Evolutionary conservation across 2,329 filamentous ascomycete genomes (phyloP).

Genomic region (Colletotrichum australisinense): DNA sequence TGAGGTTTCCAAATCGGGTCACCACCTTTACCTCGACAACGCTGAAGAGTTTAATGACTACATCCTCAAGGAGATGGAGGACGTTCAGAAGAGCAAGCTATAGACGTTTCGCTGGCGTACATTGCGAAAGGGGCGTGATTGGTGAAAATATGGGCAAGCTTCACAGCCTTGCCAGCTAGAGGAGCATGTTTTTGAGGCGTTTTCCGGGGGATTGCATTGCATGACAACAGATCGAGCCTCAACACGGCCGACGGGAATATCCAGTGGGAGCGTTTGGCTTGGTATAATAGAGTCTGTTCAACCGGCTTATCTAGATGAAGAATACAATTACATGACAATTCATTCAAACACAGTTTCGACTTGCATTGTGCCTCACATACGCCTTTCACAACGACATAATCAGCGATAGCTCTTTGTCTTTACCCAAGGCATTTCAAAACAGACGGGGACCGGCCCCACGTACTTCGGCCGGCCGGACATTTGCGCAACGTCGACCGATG

Average conservation of each 20-base stretch:
- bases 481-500: background rate
- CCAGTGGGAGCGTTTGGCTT: constrained; percentile 34
- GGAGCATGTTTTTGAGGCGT: constrained; percentile 9
- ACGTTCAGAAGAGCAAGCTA: constrained; percentile 47
- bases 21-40: constrained; percentile 71
- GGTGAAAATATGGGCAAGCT: background rate
- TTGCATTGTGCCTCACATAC: background rate
- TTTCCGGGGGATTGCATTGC: constrained; percentile 18
- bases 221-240: constrained; percentile 31
- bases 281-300: constrained; percentile 14
- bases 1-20: constrained; percentile 73
- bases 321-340: background rate
- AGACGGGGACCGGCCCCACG: background rate
- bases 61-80: constrained; percentile 64
- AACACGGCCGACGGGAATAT: constrained; percentile 30
- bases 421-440: background rate
- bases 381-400: background rate
- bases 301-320: constrained; percentile 6
- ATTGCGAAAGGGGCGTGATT: background rate
- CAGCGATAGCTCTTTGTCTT: too few relatives aligned
- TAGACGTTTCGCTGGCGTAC: background rate
- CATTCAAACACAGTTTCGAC: background rate
- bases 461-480: background rate
- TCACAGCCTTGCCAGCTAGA: background rate
- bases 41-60: constrained; percentile 67